These are phyloP conservation scores for Dichotomopilus funicola DNA, from an alignment of 2,329 filamentous ascomycete species.

Conservation along the genomic window DNA sequence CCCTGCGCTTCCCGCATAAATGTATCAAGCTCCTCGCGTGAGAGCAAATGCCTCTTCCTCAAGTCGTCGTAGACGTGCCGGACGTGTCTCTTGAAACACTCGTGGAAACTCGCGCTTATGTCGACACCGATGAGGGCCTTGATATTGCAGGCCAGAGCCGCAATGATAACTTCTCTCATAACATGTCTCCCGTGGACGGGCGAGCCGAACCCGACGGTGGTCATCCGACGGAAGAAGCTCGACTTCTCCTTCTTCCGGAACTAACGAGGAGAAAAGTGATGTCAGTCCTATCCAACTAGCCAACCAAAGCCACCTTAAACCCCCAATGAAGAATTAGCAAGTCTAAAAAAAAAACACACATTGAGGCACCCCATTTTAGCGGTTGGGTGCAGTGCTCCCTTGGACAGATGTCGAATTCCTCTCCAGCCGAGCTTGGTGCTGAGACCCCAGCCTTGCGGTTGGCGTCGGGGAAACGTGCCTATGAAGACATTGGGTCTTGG, in stretches of 20 bases:
- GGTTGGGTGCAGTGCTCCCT: slow-evolving; percentile 1
- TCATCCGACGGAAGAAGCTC: slow-evolving; percentile 22
- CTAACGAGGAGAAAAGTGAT: slow-evolving; percentile 4
- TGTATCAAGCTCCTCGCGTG: slow-evolving; percentile 35
- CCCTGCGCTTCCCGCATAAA: slow-evolving; percentile 49
- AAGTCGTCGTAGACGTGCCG: slow-evolving; percentile 42
- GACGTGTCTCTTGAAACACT: slow-evolving; percentile 43
- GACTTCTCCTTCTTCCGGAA: slow-evolving; percentile 17
- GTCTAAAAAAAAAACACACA: slow-evolving; percentile 2
- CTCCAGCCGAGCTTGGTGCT: not conserved
- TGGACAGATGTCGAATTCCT: slow-evolving; percentile 5
- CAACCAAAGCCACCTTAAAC: not conserved
- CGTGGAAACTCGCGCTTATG: slow-evolving; percentile 19
- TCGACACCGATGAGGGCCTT: slow-evolving; percentile 16
- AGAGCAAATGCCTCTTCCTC: slow-evolving; percentile 31
- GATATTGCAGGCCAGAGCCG: slow-evolving; percentile 23
- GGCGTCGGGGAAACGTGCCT: not conserved
- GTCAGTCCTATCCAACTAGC: slow-evolving; percentile 4
- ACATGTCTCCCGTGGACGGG: slow-evolving; percentile 15
- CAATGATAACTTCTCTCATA: slow-evolving; percentile 13
- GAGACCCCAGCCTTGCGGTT: slow-evolving; percentile 10
- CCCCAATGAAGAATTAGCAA: not conserved
- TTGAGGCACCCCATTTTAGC: slow-evolving; percentile 15
- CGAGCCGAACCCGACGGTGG: slow-evolving; percentile 17
- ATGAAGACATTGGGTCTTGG: slow-evolving; percentile 2